Conservation (phyloP, 345 rosid genomes). For the Lepidium aucheri region DNA sequence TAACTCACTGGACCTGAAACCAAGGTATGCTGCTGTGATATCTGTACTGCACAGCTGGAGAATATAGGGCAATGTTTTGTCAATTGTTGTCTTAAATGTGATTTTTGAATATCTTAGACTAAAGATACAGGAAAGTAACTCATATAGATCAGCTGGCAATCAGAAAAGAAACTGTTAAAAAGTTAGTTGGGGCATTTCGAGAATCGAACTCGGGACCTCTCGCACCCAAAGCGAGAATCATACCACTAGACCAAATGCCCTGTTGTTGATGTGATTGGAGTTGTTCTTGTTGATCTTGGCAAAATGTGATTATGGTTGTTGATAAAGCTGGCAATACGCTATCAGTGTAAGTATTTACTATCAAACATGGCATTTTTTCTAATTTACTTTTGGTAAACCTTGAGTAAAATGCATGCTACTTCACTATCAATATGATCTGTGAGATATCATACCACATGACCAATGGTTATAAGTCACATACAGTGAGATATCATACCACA, state of each 20-base stretch:
- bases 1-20: background rate
- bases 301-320: background rate
- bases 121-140: background rate
- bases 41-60: background rate
- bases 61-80: background rate
- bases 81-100: background rate
- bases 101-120: background rate
- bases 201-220: constrained; percentile 29
- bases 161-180: constrained; percentile 1
- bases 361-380: background rate
- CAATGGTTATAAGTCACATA: background rate
- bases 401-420: background rate
- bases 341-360: background rate
- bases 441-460: background rate
- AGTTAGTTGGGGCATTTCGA: constrained; percentile 14
- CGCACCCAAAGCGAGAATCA: constrained; percentile 31
- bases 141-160: background rate
- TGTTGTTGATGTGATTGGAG: background rate
- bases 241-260: constrained; percentile 15
- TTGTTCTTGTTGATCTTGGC: background rate
- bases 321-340: background rate
- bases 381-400: background rate
- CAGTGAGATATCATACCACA: background rate
- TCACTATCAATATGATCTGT: background rate
- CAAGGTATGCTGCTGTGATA: constrained; percentile 16